Base-by-base conservation (phyloP, 768 basidiomycete species). In the Aureoboletus auriporus region DNA sequence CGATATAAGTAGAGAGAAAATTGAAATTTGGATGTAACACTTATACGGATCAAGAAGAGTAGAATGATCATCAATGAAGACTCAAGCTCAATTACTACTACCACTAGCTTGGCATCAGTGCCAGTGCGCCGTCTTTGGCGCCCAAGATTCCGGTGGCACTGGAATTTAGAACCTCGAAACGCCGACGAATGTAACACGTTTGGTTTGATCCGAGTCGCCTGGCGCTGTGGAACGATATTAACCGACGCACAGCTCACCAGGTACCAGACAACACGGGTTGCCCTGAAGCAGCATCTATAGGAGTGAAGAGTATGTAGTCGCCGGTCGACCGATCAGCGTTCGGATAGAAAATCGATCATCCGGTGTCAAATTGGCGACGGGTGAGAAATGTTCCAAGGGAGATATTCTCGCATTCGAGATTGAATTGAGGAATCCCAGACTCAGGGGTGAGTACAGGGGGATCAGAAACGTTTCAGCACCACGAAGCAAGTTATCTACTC, bases 371-470 rank as follows among this genome's bases (percentile, higher is more conserved):
- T 36, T 17, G 31, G 46, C 17, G 41, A 47, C 46, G 42, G 47
- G 49, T 42, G 36, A 29, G 47, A 51, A 43, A 40, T 51, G 51
- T 50, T 52, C 52, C 50, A 61, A 59, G 42, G 44, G 50, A 54
- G 49, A 35, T 52, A 27, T 23, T 48, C 49, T 53, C 47, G 49
- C 51, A 57, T 62, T 53, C 52, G 55, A 57, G 54, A 64, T 42
- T 50, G 44, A 54, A 62, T 59, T 51, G 46, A 51, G 50, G 50
- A 53, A 46, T 56, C 54, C 53, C 58, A 45, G 47, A 44, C 55
- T 53, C 59, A 64, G 59, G 56, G 61, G 43, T 43, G 58, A 51
- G 28, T n/a, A 7, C 37, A 29, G 35, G 62, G 64, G 56, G 61
- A 50, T 64, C 56, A 47, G 50, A 61, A 60, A 56, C 43, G 45